These are phyloP conservation scores for Rhynchosporium agropyri DNA, from an alignment of 2,329 filamentous ascomycete genomes.

Conservation along the genomic window DNA sequence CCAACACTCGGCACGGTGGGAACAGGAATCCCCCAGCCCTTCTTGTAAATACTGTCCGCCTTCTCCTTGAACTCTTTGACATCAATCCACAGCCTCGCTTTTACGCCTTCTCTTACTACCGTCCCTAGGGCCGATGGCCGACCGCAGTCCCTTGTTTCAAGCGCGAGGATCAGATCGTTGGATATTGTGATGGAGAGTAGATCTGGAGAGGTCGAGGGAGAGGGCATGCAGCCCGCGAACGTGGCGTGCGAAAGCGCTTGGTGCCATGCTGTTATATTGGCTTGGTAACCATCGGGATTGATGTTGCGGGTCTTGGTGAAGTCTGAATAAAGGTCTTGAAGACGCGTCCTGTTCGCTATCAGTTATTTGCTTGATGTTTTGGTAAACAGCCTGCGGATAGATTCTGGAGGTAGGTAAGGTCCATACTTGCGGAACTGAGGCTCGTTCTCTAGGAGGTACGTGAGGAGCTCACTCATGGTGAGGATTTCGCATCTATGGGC, in stretches of 20 bases:
- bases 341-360: constrained; percentile 59
- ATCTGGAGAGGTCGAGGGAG: constrained; percentile 48
- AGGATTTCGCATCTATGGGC: constrained; percentile 4
- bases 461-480: constrained; percentile 67
- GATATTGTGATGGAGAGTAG: constrained; percentile 57
- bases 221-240: constrained; percentile 56
- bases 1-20: constrained; percentile 61
- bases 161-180: constrained; percentile 66
- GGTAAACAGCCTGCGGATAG: background rate
- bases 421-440: constrained; percentile 61
- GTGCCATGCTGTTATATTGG: constrained; percentile 80
- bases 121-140: constrained; percentile 78
- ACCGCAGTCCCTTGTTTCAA: constrained; percentile 79
- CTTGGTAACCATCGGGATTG: constrained; percentile 83
- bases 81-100: constrained; percentile 69
- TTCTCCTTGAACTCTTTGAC: constrained; percentile 67
- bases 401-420: constrained; percentile 5
- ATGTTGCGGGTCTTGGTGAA: constrained; percentile 73
- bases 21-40: constrained; percentile 60
- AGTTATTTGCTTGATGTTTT: constrained; percentile 4
- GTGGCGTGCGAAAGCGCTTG: constrained; percentile 71
- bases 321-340: constrained; percentile 87
- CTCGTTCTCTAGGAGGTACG: constrained; percentile 64
- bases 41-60: constrained; percentile 75
- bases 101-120: constrained; percentile 75